These are phyloP conservation scores for Amauroascus verrucosus DNA, from an alignment of 2,329 filamentous ascomycete species.

Conservation along the genomic window DNA sequence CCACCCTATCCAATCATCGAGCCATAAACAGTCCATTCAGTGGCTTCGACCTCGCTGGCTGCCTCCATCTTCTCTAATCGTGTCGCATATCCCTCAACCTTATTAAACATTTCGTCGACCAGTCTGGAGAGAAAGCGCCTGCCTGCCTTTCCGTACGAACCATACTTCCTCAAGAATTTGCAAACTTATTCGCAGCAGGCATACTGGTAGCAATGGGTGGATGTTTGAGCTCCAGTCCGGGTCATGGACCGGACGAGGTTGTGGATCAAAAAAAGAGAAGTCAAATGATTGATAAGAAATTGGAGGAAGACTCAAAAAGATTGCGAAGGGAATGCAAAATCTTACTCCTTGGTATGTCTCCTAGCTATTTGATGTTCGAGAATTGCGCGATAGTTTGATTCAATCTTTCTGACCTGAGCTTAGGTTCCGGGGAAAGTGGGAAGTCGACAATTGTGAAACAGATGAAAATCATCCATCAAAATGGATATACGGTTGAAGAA, in stretches of 20 bases:
- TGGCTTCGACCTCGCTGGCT: too few relatives aligned
- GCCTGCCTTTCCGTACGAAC: not conserved
- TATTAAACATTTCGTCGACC: too few relatives aligned
- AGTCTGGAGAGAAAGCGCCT: too few relatives aligned
- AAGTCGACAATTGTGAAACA: conserved; percentile 99
- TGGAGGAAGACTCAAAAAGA: conserved; percentile 89
- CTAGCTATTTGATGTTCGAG: not conserved
- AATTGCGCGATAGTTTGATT: not conserved
- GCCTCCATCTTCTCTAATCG: too few relatives aligned
- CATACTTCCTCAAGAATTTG: too few relatives aligned
- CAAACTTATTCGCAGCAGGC: too few relatives aligned
- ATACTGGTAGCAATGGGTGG: conserved; percentile 57
- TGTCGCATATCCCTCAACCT: too few relatives aligned
- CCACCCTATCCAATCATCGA: not conserved
- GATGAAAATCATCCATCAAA: conserved; percentile 99
- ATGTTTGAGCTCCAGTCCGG: conserved; percentile 61
- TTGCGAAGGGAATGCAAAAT: conserved; percentile 99
- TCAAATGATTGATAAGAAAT: conserved; percentile 83
- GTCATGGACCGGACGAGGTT: conserved; percentile 53
- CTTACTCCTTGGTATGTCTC: conserved; percentile 62
- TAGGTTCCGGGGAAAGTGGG: conserved; percentile 94
- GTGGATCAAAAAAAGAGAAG: conserved; percentile 91
- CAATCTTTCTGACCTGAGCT: conserved; percentile 11
- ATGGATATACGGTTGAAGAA: conserved; percentile 92
- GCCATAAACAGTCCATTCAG: not conserved